phyloP scores from a whole-genome alignment of 2,329 filamentous ascomycete species.

The Sclerotinia glacialis region DNA sequence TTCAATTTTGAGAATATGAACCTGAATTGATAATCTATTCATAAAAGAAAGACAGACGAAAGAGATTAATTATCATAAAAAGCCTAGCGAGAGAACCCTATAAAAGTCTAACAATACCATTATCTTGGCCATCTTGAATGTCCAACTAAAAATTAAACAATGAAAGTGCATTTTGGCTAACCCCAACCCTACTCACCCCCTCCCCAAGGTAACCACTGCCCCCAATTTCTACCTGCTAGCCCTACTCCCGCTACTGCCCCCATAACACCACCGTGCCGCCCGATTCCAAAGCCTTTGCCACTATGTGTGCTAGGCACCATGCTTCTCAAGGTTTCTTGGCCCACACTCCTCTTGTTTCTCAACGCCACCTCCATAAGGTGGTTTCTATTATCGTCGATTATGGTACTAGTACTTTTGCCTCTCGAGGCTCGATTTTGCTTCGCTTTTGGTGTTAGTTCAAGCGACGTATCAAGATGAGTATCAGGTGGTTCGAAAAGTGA shows the following conservation, averaged over 20 bases:
- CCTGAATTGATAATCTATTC: neutral
- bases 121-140: neutral
- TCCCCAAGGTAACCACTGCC: slow-evolving; percentile 16
- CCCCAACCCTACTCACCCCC: neutral
- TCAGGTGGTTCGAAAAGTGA: slow-evolving; percentile 20
- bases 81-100: neutral
- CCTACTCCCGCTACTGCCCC: slow-evolving; percentile 16
- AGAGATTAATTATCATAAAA: neutral
- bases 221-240: slow-evolving; percentile 18
- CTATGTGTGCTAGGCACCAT: slow-evolving; percentile 30
- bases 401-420: neutral
- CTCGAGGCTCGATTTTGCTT: neutral
- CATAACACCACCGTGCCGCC: neutral
- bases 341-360: slow-evolving; percentile 32
- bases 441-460: slow-evolving; percentile 18
- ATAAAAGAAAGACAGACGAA: neutral
- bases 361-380: slow-evolving; percentile 29
- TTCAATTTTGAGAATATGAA: neutral
- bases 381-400: slow-evolving; percentile 22
- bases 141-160: neutral
- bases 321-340: slow-evolving; percentile 30
- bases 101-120: neutral
- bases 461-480: slow-evolving; percentile 23
- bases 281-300: slow-evolving; percentile 9
- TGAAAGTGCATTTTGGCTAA: neutral